Base-by-base conservation (phyloP, 1,284 basidiomycete genomes). In the Ganoderma boninense region DNA sequence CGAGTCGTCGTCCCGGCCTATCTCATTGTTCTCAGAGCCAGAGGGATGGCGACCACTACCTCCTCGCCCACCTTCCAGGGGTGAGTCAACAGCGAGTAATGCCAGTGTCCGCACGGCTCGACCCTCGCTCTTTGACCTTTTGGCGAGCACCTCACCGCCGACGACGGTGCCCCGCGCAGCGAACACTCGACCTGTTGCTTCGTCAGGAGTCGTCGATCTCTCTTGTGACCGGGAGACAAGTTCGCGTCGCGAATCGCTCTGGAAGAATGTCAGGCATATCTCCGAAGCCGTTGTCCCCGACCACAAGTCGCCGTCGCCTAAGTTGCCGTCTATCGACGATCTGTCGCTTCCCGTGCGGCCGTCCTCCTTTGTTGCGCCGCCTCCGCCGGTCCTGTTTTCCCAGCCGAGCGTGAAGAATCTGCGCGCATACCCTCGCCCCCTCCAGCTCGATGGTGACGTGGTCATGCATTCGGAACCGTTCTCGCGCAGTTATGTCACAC, bases 51-150 rank as follows among this genome's bases (percentile, higher is more conserved):
- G 68, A 10, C 67, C 73, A 23, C 66, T 71, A 11, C 72, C 72
- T 43, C 54, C 62, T 4, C 66, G 73, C 18, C 72, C 72, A 23
- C 32, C 67, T 5, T 70, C 70, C 1, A 56, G 66, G 20, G 69
- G 32, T n/a, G 38, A 62, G 5, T 73, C 72, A 2, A 56, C 60
- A 4, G 29, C 65, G 18, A 73, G 72, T 60, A 63, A 62, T 2
- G n/a, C 68, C 3, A 73, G 70, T 54, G 52, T 65, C 23, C 68
- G 69, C n/a, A 74, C 73, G 4, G 63, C 61, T 26, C 69, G 73
- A 35, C 73, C 73, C 3, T 74, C 73, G 16, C 54, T 74, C 54
- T 76, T 76, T 29, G 76, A 77, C n/a, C 52, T 77, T 13, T 59
- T 77, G 16, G 63, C 69, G 18, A 69, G 67, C 11, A 43, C 68